A percentile compares a stretch with the other conserved stretches of the same genome.
Evolutionary conservation across 2,329 filamentous ascomycete species (phyloP).

Genomic region (Ascochyta viciae-villosae): DNA sequence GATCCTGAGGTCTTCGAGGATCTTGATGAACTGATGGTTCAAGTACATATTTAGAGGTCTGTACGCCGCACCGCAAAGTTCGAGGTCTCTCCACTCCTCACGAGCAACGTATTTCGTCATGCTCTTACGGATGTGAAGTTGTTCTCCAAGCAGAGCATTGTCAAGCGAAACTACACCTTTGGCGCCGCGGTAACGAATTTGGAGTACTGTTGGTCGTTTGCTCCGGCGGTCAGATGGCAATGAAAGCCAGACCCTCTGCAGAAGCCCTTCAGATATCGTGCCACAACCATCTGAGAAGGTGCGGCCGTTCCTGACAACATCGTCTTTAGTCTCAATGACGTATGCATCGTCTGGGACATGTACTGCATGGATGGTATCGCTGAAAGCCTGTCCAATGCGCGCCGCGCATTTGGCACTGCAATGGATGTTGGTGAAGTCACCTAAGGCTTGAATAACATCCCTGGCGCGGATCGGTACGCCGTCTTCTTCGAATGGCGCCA

Average conservation of each 20-base stretch:
- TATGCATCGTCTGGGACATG: conserved; percentile 56
- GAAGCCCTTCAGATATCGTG: conserved; percentile 68
- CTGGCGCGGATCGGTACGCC: conserved; percentile 56
- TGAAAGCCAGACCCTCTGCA: conserved; percentile 65
- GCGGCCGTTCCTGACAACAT: conserved; percentile 63
- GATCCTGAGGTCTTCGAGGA: conserved; percentile 79
- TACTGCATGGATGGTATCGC: conserved; percentile 77
- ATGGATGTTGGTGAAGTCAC: conserved; percentile 55
- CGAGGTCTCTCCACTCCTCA: conserved; percentile 61
- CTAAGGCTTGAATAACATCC: conserved; percentile 59
- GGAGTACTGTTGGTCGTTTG: conserved; percentile 57
- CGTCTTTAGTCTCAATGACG: conserved; percentile 51
- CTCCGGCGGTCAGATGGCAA: conserved; percentile 55
- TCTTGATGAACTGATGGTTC: conserved; percentile 84
- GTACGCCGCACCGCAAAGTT: conserved; percentile 74
- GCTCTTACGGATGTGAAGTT: conserved; percentile 70
- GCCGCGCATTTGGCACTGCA: conserved; percentile 66
- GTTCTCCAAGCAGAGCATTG: conserved; percentile 60
- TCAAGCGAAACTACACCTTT: conserved; percentile 72
- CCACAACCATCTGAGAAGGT: conserved; percentile 84
- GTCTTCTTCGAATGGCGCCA: conserved; percentile 38
- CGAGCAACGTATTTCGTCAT: conserved; percentile 78
- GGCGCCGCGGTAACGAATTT: conserved; percentile 75
- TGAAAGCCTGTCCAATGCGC: conserved; percentile 73
- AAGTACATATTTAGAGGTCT: conserved; percentile 73